Evolutionary conservation across 2,329 filamentous ascomycete genomes (phyloP), one percentile per base, ranked within the genome.

Genomic region (Nemania serpens): DNA sequence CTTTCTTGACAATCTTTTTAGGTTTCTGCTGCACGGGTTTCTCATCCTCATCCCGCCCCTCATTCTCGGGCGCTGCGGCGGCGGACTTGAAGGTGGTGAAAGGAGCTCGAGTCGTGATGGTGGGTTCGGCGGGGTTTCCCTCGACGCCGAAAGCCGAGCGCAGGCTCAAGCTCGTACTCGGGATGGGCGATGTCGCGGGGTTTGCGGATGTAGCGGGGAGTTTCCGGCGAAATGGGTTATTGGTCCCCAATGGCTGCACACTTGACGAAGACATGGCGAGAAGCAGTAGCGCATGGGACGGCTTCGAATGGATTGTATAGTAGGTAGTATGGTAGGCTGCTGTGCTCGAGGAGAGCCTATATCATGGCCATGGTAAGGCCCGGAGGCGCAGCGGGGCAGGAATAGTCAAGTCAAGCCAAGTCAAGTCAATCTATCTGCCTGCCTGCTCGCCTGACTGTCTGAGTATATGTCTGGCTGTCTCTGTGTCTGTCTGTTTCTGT

Each of bases 1-100:
- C 88, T 69, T 85, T 89, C 76, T 90, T 89, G 61, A 84, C 80
- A 41, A 85, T 78, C 78, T 83, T 90, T 73, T 72, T 73, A 9
- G 72, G 73, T 55, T 68, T 69, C 45, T 65, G 59, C 50, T 70
- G 69, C 43, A 70, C 55, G 2, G 71, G 51, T 20, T 62, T 65
- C 75, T 81, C 66, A 37, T 69, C 56, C 9, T 65, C 66, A 36
- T 59, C 59, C 17, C 29, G 61, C 41, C 70, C 58, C 73, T 78
- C 66, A 70, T 74, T 39, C 62, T 71, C 33, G 70, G 74, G 69
- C 22, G 72, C 71, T 42, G 65, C 65, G 20, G 75, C 71, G 43
- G 65, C 65, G 20, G 75, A 71, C 55, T 69, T 75, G 51, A 74
- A 73, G 63, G 70, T 57, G 68, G 73, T 58, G 67, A 70, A 61